Conservation (phyloP, 2,329 filamentous ascomycete species). For the Venturia nashicola region DNA sequence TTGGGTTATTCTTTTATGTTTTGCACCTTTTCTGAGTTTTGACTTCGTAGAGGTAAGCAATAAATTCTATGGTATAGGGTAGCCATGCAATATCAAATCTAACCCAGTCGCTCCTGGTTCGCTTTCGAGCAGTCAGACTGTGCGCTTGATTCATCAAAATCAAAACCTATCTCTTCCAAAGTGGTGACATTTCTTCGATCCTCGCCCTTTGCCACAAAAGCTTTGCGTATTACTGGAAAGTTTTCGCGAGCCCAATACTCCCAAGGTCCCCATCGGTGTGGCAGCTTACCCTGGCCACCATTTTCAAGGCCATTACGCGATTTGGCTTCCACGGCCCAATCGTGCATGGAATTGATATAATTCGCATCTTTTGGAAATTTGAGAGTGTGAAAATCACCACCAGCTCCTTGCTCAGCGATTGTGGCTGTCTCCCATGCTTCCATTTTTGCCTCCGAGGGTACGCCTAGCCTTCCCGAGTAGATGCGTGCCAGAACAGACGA, state of each 20-base stretch:
- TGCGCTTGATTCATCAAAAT: conserved; percentile 30
- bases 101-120: neutral
- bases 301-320: conserved; percentile 27
- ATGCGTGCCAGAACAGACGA: conserved; percentile 63
- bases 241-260: conserved; percentile 60
- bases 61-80: neutral
- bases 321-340: conserved; percentile 42
- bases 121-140: neutral
- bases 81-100: neutral
- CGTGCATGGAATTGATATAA: conserved; percentile 57
- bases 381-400: conserved; percentile 41
- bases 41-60: too few species aligned
- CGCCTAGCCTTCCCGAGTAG: conserved; percentile 56
- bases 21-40: too few species aligned
- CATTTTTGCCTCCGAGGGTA: conserved; percentile 57
- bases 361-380: conserved; percentile 50
- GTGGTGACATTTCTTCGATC: conserved; percentile 39
- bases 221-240: conserved; percentile 57
- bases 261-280: conserved; percentile 59
- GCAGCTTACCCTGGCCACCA: conserved; percentile 46
- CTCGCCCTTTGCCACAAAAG: conserved; percentile 55
- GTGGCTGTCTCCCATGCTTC: conserved; percentile 47
- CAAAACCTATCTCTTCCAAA: conserved; percentile 61
- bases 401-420: conserved; percentile 31
- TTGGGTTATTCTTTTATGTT: too few species aligned